These are phyloP conservation scores for Carex pumila DNA, from an alignment of 176 grass and related monocot species.

Conservation along the genomic window DNA sequence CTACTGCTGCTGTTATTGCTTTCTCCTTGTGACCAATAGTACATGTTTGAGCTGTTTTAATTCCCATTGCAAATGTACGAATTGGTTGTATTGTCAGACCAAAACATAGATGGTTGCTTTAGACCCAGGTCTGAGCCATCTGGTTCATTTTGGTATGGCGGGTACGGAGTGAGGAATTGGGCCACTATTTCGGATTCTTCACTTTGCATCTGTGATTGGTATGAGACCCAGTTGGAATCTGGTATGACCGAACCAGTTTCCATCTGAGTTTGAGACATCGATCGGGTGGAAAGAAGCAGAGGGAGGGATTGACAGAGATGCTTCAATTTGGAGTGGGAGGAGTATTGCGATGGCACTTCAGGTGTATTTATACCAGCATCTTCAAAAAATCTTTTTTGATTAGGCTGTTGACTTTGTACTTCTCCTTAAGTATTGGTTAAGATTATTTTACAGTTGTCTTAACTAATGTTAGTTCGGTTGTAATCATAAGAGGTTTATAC, in stretches of 20 bases:
- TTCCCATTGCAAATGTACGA: conserved; percentile 19
- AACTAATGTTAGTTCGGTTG: neutral
- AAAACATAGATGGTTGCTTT: conserved; percentile 26
- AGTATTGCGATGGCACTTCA: neutral
- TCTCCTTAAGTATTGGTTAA: neutral
- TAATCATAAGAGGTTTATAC: conserved; percentile 12
- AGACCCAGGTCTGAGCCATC: conserved; percentile 27
- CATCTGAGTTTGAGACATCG: conserved; percentile 27
- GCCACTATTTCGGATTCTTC: conserved; percentile 70
- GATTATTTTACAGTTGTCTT: neutral
- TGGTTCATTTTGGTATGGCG: conserved; percentile 24
- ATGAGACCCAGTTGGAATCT: conserved; percentile 33
- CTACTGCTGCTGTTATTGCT: conserved; percentile 14
- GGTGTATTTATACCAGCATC: conserved; percentile 20
- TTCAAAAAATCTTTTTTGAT: neutral
- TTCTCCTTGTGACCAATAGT: conserved; percentile 33
- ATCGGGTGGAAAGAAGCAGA: conserved; percentile 14
- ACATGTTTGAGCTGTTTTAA: conserved; percentile 16
- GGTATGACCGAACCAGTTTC: conserved; percentile 8
- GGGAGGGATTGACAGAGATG: neutral
- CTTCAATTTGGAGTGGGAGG: conserved; percentile 1
- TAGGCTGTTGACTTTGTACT: conserved; percentile 6
- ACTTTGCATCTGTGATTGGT: conserved; percentile 21
- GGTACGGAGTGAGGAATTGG: conserved; percentile 55
- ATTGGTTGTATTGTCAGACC: conserved; percentile 25